These are phyloP conservation scores for Eutypella sp. DNA, from an alignment of 2,329 filamentous ascomycete species.

Conservation along the genomic window DNA sequence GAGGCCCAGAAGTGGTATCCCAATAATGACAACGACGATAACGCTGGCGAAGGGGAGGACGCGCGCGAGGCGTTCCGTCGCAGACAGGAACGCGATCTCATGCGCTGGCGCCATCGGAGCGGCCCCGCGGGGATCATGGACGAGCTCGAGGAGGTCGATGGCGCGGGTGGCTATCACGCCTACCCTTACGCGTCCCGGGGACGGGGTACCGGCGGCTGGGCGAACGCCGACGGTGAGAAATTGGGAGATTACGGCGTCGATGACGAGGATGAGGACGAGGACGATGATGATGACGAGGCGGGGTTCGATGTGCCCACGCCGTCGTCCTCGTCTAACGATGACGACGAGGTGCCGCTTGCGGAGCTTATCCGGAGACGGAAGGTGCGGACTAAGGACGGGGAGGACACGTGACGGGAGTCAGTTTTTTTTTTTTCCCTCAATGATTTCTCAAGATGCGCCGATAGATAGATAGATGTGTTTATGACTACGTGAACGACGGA, in stretches of 20 bases:
- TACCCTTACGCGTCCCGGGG: constrained; percentile 39
- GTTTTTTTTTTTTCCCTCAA: background rate
- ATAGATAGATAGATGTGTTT: no score
- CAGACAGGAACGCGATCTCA: constrained; percentile 45
- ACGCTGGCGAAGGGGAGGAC: constrained; percentile 24
- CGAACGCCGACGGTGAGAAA: constrained; percentile 69
- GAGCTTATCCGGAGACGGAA: constrained; percentile 59
- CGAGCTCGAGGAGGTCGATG: constrained; percentile 48
- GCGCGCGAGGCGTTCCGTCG: constrained; percentile 43
- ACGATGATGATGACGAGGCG: constrained; percentile 4
- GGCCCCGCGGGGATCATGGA: constrained; percentile 36
- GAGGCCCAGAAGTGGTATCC: constrained; percentile 5
- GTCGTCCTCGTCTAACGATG: constrained; percentile 27
- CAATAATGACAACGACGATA: background rate
- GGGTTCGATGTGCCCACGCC: constrained; percentile 32
- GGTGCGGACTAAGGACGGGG: constrained; percentile 26
- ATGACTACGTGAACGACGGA: no score
- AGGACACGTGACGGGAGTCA: constrained; percentile 24
- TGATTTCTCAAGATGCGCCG: no score
- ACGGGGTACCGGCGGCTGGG: constrained; percentile 59
- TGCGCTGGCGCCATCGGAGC: constrained; percentile 27
- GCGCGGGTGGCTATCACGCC: constrained; percentile 31
- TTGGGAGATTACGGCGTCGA: constrained; percentile 76
- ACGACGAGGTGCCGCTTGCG: constrained; percentile 63
- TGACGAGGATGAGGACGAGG: constrained; percentile 60